Base-by-base conservation (phyloP, 228 moss, liverwort and hornwort species). In the Sphagnum fallax region DNA sequence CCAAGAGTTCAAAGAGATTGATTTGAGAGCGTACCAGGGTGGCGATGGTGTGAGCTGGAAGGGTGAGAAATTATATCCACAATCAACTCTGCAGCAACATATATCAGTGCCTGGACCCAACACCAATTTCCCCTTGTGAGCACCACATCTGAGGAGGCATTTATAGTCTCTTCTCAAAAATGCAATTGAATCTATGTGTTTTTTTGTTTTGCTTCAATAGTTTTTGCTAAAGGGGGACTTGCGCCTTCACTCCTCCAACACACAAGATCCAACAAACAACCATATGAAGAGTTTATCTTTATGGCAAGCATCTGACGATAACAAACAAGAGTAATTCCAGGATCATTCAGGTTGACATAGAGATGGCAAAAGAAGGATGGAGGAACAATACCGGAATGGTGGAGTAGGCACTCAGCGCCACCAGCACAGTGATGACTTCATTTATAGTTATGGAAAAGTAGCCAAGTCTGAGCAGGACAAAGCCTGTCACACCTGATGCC, bases 341-440 rank as follows among this genome's bases (percentile, higher is more conserved):
- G 32, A 3, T 32, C 32, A 32, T 3, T 32, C 32, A 32, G 32
- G 32, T 32, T 32, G 32, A 32, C 32, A 32, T 32, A 32, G 32
- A 32, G 9, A 16, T 68, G 68, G 60, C 53, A 8, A 64, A 49
- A n/a, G 18, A 32, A 75, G 63, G 79, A 14, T 14, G 73, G 62
- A 70, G 59, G 65, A 52, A 73, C 53, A 76, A 48, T 81, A 90
- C 93, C 73, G 93, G 93, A 73, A 85, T 85, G 48, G 93, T 93
- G 11, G 93, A 89, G 73, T 89, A 91, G 53, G 93, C 93, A 84
- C 93, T 93, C 93, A 89, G 78, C 50, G 93, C 93, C 68, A 93
- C 93, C 67, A 93, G 78, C 62, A 84, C 82, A 52, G 85, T 91
- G 16, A 93, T 83, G 69, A 83, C 67, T 74, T 93, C 81, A 67